Conservation (phyloP, 495 filamentous ascomycete genomes). For the Penicillium arizonense region DNA sequence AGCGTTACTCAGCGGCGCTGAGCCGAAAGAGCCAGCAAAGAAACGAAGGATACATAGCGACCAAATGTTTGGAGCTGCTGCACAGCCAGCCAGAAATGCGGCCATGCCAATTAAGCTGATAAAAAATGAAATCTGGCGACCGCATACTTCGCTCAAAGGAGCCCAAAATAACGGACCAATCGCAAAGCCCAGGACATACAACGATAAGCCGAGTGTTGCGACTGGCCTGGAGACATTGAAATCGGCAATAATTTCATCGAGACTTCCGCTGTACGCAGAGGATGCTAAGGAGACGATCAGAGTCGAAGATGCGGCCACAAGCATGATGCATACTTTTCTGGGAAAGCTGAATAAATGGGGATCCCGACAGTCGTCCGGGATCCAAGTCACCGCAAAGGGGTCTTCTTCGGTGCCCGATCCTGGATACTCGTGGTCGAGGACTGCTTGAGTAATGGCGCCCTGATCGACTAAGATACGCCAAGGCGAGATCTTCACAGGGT, state of each 20-base stretch:
- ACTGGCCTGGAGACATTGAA: conserved; percentile 62
- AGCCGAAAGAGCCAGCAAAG: conserved; percentile 76
- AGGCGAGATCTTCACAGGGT: no score
- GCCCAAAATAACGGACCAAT: conserved; percentile 61
- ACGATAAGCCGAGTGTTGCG: conserved; percentile 66
- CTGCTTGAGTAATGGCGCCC: conserved; percentile 51
- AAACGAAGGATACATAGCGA: conserved; percentile 73
- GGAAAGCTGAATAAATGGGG: conserved; percentile 58
- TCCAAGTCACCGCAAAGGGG: conserved; percentile 72
- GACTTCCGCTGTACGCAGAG: conserved; percentile 72
- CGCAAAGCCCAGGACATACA: conserved; percentile 77
- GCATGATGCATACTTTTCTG: conserved; percentile 69
- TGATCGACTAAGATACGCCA: conserved; percentile 51
- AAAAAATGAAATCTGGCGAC: conserved; percentile 71
- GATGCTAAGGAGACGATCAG: conserved; percentile 77
- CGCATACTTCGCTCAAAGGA: conserved; percentile 70
- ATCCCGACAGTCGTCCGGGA: conserved; percentile 69
- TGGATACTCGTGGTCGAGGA: conserved; percentile 58
- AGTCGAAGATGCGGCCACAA: conserved; percentile 63
- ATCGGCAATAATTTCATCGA: conserved; percentile 54
- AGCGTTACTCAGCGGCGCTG: conserved; percentile 70
- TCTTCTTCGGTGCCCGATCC: conserved; percentile 72
- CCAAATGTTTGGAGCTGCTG: conserved; percentile 59
- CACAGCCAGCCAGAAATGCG: conserved; percentile 68
- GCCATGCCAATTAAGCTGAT: conserved; percentile 56